Percentiles rank a stretch among this genome's conserved stretches.
Conservation (phyloP, 306 rosid genomes). For the Acacia confusa region DNA sequence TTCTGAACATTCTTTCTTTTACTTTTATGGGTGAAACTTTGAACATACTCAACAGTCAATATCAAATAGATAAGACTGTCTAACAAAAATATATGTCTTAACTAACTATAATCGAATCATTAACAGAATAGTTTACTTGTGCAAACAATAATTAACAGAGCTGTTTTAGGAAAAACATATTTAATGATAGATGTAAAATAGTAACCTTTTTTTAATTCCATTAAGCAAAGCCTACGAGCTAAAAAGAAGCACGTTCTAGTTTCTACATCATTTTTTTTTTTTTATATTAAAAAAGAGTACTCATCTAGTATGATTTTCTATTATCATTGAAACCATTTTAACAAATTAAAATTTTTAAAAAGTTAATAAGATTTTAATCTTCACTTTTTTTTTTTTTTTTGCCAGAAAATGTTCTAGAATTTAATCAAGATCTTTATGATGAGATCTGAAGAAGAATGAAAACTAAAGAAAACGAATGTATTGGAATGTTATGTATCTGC, state of each 20-base stretch:
- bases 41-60: neutral
- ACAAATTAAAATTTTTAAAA: neutral
- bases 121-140: too few species aligned
- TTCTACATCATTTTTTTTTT: neutral
- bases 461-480: neutral
- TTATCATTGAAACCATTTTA: neutral
- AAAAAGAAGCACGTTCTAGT: neutral
- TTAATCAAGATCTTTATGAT: neutral
- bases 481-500: neutral
- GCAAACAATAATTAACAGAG: too few species aligned
- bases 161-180: neutral
- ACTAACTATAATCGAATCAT: neutral
- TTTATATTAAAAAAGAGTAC: neutral
- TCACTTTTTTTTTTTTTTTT: neutral
- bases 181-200: neutral
- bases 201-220: neutral
- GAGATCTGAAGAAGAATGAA: slow-evolving; percentile 7
- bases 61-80: neutral
- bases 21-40: neutral
- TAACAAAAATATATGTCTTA: neutral
- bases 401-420: neutral
- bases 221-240: neutral
- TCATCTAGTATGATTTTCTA: too few species aligned
- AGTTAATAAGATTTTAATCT: neutral
- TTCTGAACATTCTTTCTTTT: neutral